A percentile compares a stretch with the other conserved stretches of the same genome.
Conservation (phyloP, 208 protist genomes). For the Acanthamoeba quina region DNA sequence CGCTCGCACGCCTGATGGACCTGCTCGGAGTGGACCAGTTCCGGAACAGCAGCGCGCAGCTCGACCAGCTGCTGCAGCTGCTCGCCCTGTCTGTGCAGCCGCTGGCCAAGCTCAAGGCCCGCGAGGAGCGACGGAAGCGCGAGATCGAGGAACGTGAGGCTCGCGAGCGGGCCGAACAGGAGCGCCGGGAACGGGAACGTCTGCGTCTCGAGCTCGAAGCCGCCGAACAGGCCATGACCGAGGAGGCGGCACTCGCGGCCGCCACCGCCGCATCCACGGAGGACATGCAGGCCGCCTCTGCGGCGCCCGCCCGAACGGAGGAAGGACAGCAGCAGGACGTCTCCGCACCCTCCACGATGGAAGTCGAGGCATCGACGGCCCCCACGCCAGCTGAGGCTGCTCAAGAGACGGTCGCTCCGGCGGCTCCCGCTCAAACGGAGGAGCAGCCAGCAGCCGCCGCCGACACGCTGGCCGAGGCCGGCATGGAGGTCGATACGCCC, state of each 20-base stretch:
- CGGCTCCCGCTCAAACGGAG: too few relatives aligned
- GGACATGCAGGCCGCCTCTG: not conserved
- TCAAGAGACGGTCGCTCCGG: not conserved
- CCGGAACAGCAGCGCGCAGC: conserved; percentile 65
- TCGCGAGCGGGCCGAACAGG: conserved; percentile 1
- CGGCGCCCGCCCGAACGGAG: not conserved
- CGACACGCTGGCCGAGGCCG: not conserved
- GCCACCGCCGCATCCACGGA: not conserved
- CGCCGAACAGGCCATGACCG: not conserved
- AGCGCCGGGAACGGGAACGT: conserved; percentile 38
- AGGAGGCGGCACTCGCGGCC: not conserved
- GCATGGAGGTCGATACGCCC: not conserved
- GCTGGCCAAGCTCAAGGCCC: conserved; percentile 37
- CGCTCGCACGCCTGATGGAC: conserved; percentile 56
- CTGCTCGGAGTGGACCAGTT: conserved; percentile 66
- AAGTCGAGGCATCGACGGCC: not conserved
- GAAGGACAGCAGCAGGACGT: not conserved
- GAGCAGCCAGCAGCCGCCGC: not conserved
- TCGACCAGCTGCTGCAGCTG: conserved; percentile 61
- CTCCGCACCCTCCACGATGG: not conserved
- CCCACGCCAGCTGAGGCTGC: not conserved
- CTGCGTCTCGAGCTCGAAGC: not conserved
- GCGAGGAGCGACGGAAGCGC: conserved; percentile 13
- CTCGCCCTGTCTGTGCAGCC: conserved; percentile 61
- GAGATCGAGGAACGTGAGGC: conserved; percentile 16